Conservation (phyloP, 208 protist genomes). For the Wallacemonas collosoma region DNA sequence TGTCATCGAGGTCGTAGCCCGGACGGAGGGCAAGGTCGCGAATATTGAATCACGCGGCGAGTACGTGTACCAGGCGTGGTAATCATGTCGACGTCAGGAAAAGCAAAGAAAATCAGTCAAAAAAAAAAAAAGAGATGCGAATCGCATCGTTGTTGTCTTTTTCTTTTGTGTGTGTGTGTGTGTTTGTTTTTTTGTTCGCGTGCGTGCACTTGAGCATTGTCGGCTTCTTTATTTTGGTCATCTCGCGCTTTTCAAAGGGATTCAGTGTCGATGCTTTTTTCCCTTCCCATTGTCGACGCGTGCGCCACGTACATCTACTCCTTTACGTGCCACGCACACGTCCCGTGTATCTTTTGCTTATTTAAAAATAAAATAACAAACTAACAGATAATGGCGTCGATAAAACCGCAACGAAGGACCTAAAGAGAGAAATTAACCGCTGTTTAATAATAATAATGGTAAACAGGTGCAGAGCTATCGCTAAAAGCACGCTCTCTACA, state of each 20-base stretch:
- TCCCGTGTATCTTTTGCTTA: no score
- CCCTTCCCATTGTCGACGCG: no score
- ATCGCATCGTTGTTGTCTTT: constrained; percentile 6
- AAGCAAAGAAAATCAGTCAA: constrained; percentile 4
- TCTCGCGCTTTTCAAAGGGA: no score
- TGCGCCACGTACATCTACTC: no score
- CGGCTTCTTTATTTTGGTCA: no score
- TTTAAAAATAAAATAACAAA: neutral
- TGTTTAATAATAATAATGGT: neutral
- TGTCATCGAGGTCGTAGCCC: constrained; percentile 62
- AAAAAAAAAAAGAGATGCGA: neutral
- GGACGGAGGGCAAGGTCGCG: constrained; percentile 68
- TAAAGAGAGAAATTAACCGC: no score
- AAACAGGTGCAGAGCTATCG: no score
- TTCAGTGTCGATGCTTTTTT: neutral
- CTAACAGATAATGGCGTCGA: neutral
- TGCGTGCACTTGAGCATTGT: neutral
- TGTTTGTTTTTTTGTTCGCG: constrained; percentile 6
- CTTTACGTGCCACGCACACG: no score
- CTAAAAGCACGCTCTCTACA: no score
- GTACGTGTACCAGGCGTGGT: constrained; percentile 81
- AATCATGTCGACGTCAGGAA: neutral
- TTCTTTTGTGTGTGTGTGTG: constrained; percentile 2
- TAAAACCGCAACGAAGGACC: neutral
- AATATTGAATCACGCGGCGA: constrained; percentile 54